phyloP scores from a whole-genome alignment of 192 early-diverging fungal species.

The Lobosporangium transversale region DNA sequence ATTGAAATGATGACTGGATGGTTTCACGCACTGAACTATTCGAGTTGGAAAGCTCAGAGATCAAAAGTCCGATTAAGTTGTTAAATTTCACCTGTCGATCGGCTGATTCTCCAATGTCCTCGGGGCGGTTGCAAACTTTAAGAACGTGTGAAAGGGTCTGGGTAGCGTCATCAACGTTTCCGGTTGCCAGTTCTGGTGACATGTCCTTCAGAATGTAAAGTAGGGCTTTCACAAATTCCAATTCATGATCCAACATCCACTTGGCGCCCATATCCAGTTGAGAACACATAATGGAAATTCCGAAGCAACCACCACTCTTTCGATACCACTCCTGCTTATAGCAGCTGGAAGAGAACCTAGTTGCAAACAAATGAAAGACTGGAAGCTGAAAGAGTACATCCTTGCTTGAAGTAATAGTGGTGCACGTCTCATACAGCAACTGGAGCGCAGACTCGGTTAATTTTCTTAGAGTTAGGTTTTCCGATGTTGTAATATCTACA shows the following conservation, averaged over 20 bases:
- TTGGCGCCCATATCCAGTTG: constrained; percentile 84
- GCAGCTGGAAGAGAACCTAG: constrained; percentile 89
- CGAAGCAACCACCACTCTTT: constrained; percentile 90
- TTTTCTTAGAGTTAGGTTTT: constrained; percentile 64
- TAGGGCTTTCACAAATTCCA: constrained; percentile 93
- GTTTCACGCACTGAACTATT: constrained; percentile 89
- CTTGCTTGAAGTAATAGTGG: constrained; percentile 65
- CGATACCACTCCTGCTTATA: constrained; percentile 89
- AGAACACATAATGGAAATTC: constrained; percentile 85
- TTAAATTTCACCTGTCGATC: constrained; percentile 75
- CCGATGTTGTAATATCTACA: constrained; percentile 80
- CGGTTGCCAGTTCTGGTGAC: constrained; percentile 78
- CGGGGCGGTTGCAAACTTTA: constrained; percentile 71
- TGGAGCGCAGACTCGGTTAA: constrained; percentile 75
- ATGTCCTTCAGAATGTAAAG: constrained; percentile 95
- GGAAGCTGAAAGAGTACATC: constrained; percentile 71
- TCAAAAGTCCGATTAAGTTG: constrained; percentile 79
- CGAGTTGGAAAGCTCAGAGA: constrained; percentile 92
- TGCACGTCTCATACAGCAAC: constrained; percentile 69
- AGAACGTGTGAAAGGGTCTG: constrained; percentile 79
- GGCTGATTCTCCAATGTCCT: constrained; percentile 58
- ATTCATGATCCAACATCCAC: constrained; percentile 94
- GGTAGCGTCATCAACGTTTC: constrained; percentile 78
- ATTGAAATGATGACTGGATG: constrained; percentile 82
- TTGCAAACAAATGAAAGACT: constrained; percentile 82